Conservation (phyloP, 1,284 basidiomycete species). For the Chalciporus sp. region DNA sequence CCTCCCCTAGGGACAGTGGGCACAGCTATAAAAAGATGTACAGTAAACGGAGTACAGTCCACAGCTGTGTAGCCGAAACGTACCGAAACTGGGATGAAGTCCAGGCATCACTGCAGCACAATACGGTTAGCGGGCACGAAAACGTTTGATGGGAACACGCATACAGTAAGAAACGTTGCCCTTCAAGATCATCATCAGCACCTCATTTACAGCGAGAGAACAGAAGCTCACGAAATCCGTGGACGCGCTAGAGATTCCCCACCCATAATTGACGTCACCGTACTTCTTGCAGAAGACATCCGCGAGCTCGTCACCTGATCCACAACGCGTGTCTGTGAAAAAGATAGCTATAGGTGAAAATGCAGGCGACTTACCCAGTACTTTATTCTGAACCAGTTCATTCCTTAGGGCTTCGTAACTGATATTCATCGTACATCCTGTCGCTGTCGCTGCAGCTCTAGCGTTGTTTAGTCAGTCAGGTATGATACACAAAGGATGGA, state of each 20-base stretch:
- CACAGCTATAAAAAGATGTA: constrained; percentile 40
- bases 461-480: not conserved
- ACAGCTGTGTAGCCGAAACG: constrained; percentile 3
- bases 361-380: constrained; percentile 44
- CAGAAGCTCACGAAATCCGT: constrained; percentile 56
- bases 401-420: constrained; percentile 42
- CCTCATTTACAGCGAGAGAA: not conserved
- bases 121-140: not conserved
- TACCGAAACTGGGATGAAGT: constrained; percentile 51
- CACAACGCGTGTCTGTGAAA: not conserved
- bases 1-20: constrained; percentile 59
- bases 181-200: constrained; percentile 6
- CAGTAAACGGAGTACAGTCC: not conserved
- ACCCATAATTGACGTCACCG: constrained; percentile 51
- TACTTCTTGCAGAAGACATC: constrained; percentile 55
- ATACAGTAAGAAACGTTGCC: constrained; percentile 21
- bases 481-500: not conserved
- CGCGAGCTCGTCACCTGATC: constrained; percentile 56
- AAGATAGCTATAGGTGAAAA: not conserved
- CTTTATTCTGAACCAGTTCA: constrained; percentile 66
- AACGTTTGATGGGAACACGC: not conserved
- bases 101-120: constrained; percentile 41
- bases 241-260: constrained; percentile 61
- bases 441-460: constrained; percentile 43
- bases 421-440: constrained; percentile 67